Evolutionary conservation across 331 rosid genomes (phyloP).

Genomic region (Pyracantha coccinea): DNA sequence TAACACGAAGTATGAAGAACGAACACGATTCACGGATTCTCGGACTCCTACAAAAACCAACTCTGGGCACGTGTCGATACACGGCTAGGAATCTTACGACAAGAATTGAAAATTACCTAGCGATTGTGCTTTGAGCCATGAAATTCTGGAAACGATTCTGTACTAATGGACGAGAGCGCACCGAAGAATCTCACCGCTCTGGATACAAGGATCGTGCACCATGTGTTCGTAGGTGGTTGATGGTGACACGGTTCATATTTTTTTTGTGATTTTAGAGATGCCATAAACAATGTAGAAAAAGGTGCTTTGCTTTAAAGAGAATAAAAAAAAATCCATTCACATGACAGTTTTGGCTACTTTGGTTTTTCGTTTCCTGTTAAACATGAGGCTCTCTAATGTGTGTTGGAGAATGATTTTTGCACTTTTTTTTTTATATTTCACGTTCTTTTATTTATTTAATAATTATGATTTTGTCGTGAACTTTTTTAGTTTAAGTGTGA

Average conservation of each 20-base stretch:
- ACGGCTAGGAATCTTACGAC: background rate
- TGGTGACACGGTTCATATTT: background rate
- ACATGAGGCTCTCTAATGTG: too few relatives aligned
- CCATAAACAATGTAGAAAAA: background rate
- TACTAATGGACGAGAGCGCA: background rate
- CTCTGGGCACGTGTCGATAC: constrained; percentile 11
- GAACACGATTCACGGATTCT: too few relatives aligned
- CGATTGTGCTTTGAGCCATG: background rate
- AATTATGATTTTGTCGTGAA: too few relatives aligned
- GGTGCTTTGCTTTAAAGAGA: constrained; percentile 2
- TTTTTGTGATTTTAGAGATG: constrained; percentile 6
- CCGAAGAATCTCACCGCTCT: constrained; percentile 21
- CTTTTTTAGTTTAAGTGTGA: too few relatives aligned
- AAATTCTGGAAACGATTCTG: background rate
- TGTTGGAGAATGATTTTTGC: too few relatives aligned
- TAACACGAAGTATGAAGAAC: fast-evolving
- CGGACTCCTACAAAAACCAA: background rate
- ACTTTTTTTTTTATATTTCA: too few relatives aligned
- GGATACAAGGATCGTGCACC: background rate
- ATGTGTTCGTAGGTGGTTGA: constrained; percentile 18
- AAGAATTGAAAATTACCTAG: background rate
- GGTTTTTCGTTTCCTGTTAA: too few relatives aligned
- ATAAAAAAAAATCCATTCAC: constrained; percentile 19
- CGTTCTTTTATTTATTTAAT: too few relatives aligned
- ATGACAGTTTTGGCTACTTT: background rate